Conservation (phyloP, 202 grass and related monocot genomes). For the Saccharum hybrid region DNA sequence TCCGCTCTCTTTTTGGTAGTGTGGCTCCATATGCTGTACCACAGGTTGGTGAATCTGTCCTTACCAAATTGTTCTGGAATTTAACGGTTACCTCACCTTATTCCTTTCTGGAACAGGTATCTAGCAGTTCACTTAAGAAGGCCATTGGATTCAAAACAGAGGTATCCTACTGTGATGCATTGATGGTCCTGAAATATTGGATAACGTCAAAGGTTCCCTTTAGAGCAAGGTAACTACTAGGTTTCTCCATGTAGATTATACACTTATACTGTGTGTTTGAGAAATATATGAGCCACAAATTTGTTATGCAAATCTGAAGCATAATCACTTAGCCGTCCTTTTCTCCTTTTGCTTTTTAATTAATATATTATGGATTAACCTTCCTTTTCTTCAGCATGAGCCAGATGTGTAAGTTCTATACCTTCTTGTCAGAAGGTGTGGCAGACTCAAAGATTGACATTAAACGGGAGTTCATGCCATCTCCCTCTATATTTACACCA, state of each 20-base stretch:
- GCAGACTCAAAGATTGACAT: conserved; percentile 63
- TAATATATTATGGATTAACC: conserved; percentile 30
- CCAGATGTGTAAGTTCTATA: conserved; percentile 92
- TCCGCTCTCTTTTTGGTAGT: conserved; percentile 71
- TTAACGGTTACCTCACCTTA: conserved; percentile 31
- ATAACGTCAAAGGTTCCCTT: conserved; percentile 66
- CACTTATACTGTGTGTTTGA: neutral
- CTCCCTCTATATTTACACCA: conserved; percentile 78
- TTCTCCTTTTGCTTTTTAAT: conserved; percentile 34
- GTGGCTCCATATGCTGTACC: conserved; percentile 83
- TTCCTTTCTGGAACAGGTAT: conserved; percentile 62
- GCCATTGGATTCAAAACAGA: conserved; percentile 90
- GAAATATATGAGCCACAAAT: neutral
- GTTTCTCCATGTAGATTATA: conserved; percentile 11
- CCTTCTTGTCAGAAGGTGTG: conserved; percentile 70
- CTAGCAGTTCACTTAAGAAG: conserved; percentile 79
- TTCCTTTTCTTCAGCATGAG: conserved; percentile 65
- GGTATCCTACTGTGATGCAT: conserved; percentile 66
- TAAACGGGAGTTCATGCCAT: conserved; percentile 65
- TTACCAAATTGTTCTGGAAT: conserved; percentile 17
- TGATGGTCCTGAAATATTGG: conserved; percentile 74
- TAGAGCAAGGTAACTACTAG: conserved; percentile 65
- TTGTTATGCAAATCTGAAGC: conserved; percentile 20
- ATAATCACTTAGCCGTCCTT: neutral
- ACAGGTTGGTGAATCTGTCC: conserved; percentile 64